Evolutionary conservation across 371 early-diverging fungal species (phyloP).

Genomic region (Chytridiales sp.): DNA sequence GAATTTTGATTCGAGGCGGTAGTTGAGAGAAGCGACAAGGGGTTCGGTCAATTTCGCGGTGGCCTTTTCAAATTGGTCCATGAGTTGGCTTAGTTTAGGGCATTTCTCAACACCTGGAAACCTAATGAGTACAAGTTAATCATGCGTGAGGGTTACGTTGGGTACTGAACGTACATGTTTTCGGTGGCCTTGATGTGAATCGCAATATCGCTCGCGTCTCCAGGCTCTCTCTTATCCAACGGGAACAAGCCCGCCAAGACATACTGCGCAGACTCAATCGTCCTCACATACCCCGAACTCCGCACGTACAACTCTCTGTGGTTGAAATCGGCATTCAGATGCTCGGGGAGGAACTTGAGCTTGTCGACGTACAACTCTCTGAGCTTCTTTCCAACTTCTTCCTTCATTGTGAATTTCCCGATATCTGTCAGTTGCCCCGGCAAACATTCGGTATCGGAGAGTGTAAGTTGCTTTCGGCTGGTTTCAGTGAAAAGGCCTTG

Average conservation of each 20-base stretch:
- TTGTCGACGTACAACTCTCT: constrained; percentile 65
- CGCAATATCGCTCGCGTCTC: constrained; percentile 13
- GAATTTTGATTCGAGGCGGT: background rate
- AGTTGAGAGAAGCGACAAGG: constrained; percentile 11
- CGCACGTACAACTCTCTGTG: constrained; percentile 55
- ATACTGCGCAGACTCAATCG: constrained; percentile 74
- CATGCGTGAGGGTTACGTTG: background rate
- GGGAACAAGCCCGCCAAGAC: constrained; percentile 70
- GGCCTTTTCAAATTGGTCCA: background rate
- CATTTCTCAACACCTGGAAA: constrained; percentile 2
- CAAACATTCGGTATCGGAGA: background rate
- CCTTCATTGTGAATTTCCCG: constrained; percentile 63
- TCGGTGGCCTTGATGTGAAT: constrained; percentile 29
- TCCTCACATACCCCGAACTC: constrained; percentile 66
- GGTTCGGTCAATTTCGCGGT: too few species aligned
- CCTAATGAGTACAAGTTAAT: background rate
- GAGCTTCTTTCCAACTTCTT: constrained; percentile 58
- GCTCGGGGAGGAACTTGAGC: constrained; percentile 42
- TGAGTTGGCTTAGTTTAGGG: background rate
- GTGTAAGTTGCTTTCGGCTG: constrained; percentile 2
- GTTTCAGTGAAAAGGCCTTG: constrained; percentile 7
- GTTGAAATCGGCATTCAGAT: constrained; percentile 18
- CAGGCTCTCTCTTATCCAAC: constrained; percentile 17
- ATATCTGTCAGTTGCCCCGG: constrained; percentile 74
- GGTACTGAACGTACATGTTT: constrained; percentile 25